Base-by-base conservation (phyloP, 2,329 filamentous ascomycete species). In the Myriosclerotinia curreyana region DNA sequence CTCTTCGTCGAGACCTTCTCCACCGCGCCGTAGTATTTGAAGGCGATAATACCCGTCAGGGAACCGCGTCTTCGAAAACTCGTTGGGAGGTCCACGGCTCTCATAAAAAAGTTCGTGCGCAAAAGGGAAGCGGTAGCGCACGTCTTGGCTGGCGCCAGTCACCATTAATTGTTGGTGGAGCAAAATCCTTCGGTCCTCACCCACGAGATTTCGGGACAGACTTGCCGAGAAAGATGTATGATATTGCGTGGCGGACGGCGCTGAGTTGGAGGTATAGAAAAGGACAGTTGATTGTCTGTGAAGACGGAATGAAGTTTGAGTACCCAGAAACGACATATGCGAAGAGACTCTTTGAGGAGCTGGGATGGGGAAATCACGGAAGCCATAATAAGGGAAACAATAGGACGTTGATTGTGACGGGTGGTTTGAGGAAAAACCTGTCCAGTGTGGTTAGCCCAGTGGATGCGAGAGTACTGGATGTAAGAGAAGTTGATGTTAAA, bases 11-110 rank as follows among this genome's bases (percentile, higher is more conserved):
- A 75, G 95, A 99, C 76, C 86, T 99, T 69, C 87, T 99, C 62
- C 94, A 99, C 79, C 86, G 91, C 69, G 95, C 95, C 65, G 86
- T 99, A 65, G 80, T 96, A 71, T 98, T 89, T 81, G 95, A 99
- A 79, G 95, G 91, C 70, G 94, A 98, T 79, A 85, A 82, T 74
- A 90, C 91, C 64, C 88, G 95, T 38, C 89, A 92, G 76, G 95
- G 95, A 69, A 96, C 92, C 2, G 95, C 93, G 53, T 88, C 81
- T 70, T 86, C 86, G 67, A 96, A 96, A 80, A 95, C 86, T 72
- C 86, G 94, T 66, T 86, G 78, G 74, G 92, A 98, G 67, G 88
- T 99, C 31, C 86, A 87, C 73, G 95, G 94, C 67, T 95, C 91
- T 64, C 85, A 88, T 75, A 82, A 83, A 72, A 99, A 99, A 80